These are phyloP conservation scores for Gloeopeniophorella convolvens DNA, from an alignment of 768 basidiomycete genomes.

Conservation along the genomic window DNA sequence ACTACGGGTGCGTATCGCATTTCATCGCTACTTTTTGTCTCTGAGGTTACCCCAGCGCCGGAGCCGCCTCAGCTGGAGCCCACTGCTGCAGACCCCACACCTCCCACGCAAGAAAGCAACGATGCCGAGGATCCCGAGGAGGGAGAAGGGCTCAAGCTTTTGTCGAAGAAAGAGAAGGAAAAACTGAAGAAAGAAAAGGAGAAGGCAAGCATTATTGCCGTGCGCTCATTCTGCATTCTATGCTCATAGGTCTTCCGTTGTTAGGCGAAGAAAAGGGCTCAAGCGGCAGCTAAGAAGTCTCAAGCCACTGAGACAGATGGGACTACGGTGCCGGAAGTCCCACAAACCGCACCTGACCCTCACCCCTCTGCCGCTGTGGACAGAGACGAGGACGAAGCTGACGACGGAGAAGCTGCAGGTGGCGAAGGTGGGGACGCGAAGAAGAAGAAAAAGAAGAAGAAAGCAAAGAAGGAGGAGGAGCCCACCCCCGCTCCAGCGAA, in stretches of 20 bases:
- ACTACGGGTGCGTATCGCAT: slow-evolving; percentile 19
- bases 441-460: slow-evolving; percentile 82
- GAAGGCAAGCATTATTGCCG: slow-evolving; percentile 48
- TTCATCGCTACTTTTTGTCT: neutral
- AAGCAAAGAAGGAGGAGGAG: slow-evolving; percentile 70
- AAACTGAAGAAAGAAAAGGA: slow-evolving; percentile 95
- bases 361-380: slow-evolving; percentile 26
- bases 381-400: slow-evolving; percentile 54
- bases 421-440: slow-evolving; percentile 39
- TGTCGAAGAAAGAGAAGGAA: slow-evolving; percentile 97
- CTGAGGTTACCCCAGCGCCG: neutral
- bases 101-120: slow-evolving; percentile 24
- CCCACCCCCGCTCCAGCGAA: slow-evolving; percentile 53
- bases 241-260: neutral
- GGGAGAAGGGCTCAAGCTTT: slow-evolving; percentile 54
- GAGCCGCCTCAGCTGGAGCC: slow-evolving; percentile 18
- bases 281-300: slow-evolving; percentile 79
- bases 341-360: slow-evolving; percentile 26
- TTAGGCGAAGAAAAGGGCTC: slow-evolving; percentile 88
- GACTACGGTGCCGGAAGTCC: slow-evolving; percentile 1
- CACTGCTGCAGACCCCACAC: slow-evolving; percentile 12
- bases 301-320: slow-evolving; percentile 26
- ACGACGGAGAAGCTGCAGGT: slow-evolving; percentile 54
- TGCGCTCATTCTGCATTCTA: neutral
- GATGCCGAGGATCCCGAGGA: slow-evolving; percentile 44